phyloP scores from a whole-genome alignment of 1,284 basidiomycete species.

The Crepidotus sp. region DNA sequence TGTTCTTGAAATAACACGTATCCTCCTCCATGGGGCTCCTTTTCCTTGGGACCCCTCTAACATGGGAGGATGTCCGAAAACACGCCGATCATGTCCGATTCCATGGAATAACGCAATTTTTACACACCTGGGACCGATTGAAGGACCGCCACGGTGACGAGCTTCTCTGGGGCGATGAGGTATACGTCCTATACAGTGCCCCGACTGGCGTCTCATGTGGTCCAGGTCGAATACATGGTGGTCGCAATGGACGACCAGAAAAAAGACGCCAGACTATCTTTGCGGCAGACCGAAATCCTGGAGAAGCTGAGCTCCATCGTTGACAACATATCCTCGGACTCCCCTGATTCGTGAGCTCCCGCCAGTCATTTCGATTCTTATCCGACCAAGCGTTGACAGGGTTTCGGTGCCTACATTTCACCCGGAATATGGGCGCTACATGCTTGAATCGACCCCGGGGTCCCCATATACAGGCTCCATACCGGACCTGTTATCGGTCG shows the following conservation, averaged over 20 bases:
- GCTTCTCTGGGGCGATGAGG: constrained; percentile 99
- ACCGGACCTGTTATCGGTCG: constrained; percentile 81
- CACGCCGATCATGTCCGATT: constrained; percentile 85
- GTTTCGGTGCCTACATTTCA: constrained; percentile 87
- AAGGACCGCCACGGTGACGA: constrained; percentile 91
- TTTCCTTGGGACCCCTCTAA: constrained; percentile 88
- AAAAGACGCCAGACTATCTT: constrained; percentile 80
- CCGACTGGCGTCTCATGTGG: constrained; percentile 10
- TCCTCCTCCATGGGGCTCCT: constrained; percentile 76
- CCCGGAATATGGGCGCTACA: constrained; percentile 97
- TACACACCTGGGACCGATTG: constrained; percentile 86
- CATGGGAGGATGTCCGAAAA: constrained; percentile 86
- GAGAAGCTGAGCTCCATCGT: constrained; percentile 69
- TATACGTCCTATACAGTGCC: constrained; percentile 27
- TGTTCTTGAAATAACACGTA: background rate
- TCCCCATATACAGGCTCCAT: constrained; percentile 86
- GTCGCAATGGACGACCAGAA: constrained; percentile 74
- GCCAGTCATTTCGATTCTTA: constrained; percentile 3
- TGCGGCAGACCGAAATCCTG: constrained; percentile 92
- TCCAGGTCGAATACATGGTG: constrained; percentile 94
- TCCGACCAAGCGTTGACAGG: constrained; percentile 30
- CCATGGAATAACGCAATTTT: constrained; percentile 94
- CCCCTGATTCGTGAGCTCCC: constrained; percentile 45
- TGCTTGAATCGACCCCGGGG: constrained; percentile 98
- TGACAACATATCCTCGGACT: constrained; percentile 55